Conservation (phyloP, 2,329 filamentous ascomycete genomes). For the Cercospora sp. region DNA sequence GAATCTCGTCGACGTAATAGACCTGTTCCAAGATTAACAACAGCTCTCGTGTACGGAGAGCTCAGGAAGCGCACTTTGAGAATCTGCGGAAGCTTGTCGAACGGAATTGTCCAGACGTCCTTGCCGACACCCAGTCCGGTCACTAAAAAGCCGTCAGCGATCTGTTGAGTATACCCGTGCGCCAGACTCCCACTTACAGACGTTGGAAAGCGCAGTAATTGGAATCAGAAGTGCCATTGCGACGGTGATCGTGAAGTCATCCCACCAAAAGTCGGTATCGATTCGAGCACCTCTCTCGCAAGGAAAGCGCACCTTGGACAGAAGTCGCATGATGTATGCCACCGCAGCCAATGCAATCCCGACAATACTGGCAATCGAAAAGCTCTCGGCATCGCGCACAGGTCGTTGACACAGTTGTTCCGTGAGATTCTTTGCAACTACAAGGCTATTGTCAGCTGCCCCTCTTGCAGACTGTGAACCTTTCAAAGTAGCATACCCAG, state of each 20-base stretch:
- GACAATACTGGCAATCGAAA: constrained; percentile 19
- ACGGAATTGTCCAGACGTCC: constrained; percentile 26
- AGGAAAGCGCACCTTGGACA: constrained; percentile 23
- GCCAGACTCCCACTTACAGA: constrained; percentile 7
- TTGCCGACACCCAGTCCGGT: constrained; percentile 15
- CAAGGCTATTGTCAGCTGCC: not conserved
- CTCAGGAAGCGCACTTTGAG: constrained; percentile 11
- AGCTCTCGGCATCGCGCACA: constrained; percentile 8
- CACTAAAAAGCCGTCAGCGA: constrained; percentile 14
- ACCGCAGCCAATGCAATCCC: constrained; percentile 13
- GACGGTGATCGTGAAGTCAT: constrained; percentile 24
- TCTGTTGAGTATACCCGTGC: not conserved
- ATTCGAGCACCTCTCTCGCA: constrained; percentile 21
- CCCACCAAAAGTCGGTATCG: constrained; percentile 25
- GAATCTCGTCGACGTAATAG: constrained; percentile 22
- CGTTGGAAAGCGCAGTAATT: constrained; percentile 19
- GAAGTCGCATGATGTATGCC: constrained; percentile 21
- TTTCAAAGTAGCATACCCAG: constrained; percentile 16
- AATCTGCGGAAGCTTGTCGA: constrained; percentile 20
- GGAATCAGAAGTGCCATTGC: constrained; percentile 22
- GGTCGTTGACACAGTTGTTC: constrained; percentile 20
- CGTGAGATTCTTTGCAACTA: constrained; percentile 27
- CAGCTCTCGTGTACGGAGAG: not conserved
- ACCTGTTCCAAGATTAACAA: constrained; percentile 8
- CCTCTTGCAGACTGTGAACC: not conserved